Percentiles rank a stretch among this genome's conserved stretches.
phyloP scores from a whole-genome alignment of 495 filamentous ascomycete species.

The Schizothecium vesticola region DNA sequence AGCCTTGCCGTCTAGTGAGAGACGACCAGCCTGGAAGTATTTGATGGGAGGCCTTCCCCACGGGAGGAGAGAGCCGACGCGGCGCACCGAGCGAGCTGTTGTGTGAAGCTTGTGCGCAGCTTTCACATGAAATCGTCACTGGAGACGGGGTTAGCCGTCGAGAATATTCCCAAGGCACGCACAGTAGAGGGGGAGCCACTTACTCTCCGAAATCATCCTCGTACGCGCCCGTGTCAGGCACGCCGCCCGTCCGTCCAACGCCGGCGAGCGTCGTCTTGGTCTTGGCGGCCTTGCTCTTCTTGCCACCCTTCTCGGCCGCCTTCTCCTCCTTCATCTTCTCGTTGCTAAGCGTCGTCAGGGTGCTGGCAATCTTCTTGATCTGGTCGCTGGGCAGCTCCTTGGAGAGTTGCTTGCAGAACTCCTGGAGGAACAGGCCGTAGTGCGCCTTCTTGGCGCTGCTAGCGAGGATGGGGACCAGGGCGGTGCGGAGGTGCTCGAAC shows the following conservation, averaged over 20 bases:
- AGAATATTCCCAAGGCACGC: neutral
- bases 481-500: constrained; percentile 69
- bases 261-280: constrained; percentile 81
- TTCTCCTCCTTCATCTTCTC: constrained; percentile 99
- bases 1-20: neutral
- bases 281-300: constrained; percentile 94
- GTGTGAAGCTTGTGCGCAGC: neutral
- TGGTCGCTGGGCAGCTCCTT: constrained; percentile 86
- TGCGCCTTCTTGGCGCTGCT: constrained; percentile 80
- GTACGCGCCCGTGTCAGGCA: constrained; percentile 67
- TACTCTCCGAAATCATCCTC: constrained; percentile 71
- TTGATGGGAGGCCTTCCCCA: neutral
- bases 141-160: constrained; percentile 16
- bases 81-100: constrained; percentile 1
- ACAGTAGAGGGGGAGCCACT: constrained; percentile 31
- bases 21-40: neutral
- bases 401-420: constrained; percentile 78
- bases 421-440: constrained; percentile 82
- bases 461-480: constrained; percentile 67
- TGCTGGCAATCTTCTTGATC: constrained; percentile 89
- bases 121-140: constrained; percentile 52
- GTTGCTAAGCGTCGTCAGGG: constrained; percentile 78
- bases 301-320: constrained; percentile 83
- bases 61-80: neutral
- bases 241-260: constrained; percentile 52